A percentile compares a stretch with the other conserved stretches of the same genome.
phyloP scores from a whole-genome alignment of 2,329 filamentous ascomycete genomes.

The Clarireedia sp. region DNA sequence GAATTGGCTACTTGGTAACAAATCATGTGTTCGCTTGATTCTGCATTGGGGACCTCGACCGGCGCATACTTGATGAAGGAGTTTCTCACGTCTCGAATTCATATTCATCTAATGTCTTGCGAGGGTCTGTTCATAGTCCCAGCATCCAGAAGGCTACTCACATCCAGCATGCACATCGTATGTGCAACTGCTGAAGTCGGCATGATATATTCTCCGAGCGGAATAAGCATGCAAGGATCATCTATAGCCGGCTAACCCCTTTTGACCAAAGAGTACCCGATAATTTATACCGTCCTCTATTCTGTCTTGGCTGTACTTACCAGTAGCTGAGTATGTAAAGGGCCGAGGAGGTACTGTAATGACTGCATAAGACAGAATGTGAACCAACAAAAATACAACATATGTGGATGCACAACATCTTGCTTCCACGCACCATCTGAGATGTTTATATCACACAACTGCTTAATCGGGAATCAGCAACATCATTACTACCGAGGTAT shows the following conservation, averaged over 20 bases:
- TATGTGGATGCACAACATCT: constrained; percentile 1
- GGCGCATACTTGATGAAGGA: not conserved
- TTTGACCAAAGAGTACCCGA: not conserved
- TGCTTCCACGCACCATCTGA: not conserved
- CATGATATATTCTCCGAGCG: not conserved
- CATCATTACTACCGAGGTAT: not conserved
- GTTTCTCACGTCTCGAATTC: not conserved
- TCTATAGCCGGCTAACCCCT: no score
- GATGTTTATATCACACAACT: not conserved
- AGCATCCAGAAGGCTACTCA: not conserved
- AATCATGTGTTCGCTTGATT: not conserved
- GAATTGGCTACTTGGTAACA: not conserved
- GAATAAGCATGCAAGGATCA: constrained; percentile 2
- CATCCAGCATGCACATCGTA: not conserved
- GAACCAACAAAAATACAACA: not conserved
- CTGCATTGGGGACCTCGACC: not conserved
- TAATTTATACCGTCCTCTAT: not conserved
- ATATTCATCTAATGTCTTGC: no score
- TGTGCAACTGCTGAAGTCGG: not conserved
- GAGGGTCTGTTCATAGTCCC: no score
- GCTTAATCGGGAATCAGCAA: not conserved
- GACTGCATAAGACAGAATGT: not conserved
- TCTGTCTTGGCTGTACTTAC: no score
- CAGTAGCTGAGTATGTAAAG: not conserved
- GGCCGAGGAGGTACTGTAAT: not conserved